Base-by-base conservation (phyloP, 768 basidiomycete genomes). In the Tulasnella sp. region DNA sequence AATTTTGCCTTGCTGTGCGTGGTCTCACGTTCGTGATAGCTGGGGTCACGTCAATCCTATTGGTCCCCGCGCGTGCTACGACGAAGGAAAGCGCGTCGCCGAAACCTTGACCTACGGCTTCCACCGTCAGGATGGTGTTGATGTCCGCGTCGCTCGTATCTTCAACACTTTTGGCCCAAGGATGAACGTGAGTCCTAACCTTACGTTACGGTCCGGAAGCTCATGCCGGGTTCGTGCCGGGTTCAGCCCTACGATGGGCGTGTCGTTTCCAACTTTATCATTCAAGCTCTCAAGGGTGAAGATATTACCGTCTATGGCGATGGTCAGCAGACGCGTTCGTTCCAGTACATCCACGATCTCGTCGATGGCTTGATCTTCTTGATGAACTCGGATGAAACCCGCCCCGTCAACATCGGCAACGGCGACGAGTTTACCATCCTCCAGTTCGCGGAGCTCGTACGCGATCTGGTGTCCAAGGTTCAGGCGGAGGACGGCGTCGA, bases 21-120 rank as follows among this genome's bases (percentile, higher is more conserved):
- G 45, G 40, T 35, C 62, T 34, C 63, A 66, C 58, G 63, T 59
- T 19, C 1, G 35, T 34, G 9, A 53, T 57, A 91, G 89, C 70
- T 96, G 92, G 92, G 93, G 92, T 45, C 84, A 98, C 70, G 96
- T 99, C 67, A 99, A 99, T 75, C 92, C 92, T 40, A 96, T 93
- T 64, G 96, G 96, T 21, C 88, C 89, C 59, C 87, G 96, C 61
- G 93, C 94, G n/a, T 99, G 96, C 71, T 99, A 99, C 67, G 96
- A 99, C 67, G 96, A 99, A 72, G 96, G 96, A 48, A 99, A 99
- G 74, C 91, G 96, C 64, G 94, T 98, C 36, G 94, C 96, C 37
- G 96, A 99, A 73, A 96, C 94, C 15, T 71, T 99, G 62, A 93
- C 94, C 6, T 99, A 98, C 66, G 93, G 93, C 37, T 98, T 86